Base-by-base conservation (phyloP, 176 grass and related monocot genomes). In the Canna indica region DNA sequence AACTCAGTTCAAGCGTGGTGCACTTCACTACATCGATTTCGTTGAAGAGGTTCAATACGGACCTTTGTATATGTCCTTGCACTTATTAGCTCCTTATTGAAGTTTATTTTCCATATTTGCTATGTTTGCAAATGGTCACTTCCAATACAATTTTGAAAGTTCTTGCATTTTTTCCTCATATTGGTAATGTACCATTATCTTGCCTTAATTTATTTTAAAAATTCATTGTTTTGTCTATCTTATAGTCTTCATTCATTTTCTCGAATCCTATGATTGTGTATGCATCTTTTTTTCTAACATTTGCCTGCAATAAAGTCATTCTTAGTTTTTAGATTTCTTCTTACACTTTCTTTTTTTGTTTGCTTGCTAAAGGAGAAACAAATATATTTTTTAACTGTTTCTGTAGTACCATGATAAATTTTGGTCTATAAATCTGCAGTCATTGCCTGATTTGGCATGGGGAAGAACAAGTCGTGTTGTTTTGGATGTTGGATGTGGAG, bases 401-500 rank as follows among this genome's bases (percentile, higher is more conserved):
- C 24, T 3, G 3, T 31, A 30, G 8, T 14, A 31, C 26, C 3
- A 26, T 25, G 28, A 26, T 48, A 1, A n/a, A 30, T 22, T 47
- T 70, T 70, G n/a, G 8, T 12, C 35, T 66, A 66, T 69, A 32
- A 47, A 70, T 22, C 50, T 50, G 45, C 68, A 70, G 68, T 31
- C 26, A 32, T 31, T 47, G 45, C 68, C 68, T 31, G 68, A 47
- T 70, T 28, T 70, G 28, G 68, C 44, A 18, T 70, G 68, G 68
- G 68, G 68, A 50, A 70, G 20, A 50, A 29, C 16, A 50, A 70
- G 42, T 38, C 42, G 28, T 18, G 68, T 70, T 47, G 3, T 70
- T 20, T 70, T 70, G 68, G 68, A 70, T 48, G 44, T 70, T 70
- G 68, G 68, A 32, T 70, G 68, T 70, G 68, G 68, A 70, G 68